Conservation (phyloP, 352 stramenopile species). For the Phytophthora sojae region DNA sequence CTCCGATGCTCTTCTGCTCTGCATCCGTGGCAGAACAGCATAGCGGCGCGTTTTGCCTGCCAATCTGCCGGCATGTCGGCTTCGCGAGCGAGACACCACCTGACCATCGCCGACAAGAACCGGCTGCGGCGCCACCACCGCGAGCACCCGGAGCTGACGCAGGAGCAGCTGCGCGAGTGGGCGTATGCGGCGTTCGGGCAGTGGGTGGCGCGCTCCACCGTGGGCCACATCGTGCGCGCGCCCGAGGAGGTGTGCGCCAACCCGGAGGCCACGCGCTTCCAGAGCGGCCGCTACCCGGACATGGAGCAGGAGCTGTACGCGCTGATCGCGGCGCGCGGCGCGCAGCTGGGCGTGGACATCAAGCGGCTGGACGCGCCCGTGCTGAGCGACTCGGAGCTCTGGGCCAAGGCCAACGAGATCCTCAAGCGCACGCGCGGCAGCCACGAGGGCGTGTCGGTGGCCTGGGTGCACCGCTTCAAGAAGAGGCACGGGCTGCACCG, state of each 20-base stretch:
- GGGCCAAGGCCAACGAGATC: conserved; percentile 45
- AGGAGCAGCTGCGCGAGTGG: conserved; percentile 49
- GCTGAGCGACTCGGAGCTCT: conserved; percentile 36
- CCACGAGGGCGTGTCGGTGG: conserved; percentile 35
- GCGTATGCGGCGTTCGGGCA: conserved; percentile 36
- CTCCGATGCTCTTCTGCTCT: too few species aligned
- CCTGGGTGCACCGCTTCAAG: conserved; percentile 50
- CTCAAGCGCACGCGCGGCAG: conserved; percentile 33
- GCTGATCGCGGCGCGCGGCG: conserved; percentile 6
- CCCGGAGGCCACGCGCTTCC: conserved; percentile 39
- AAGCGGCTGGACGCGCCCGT: conserved; percentile 7
- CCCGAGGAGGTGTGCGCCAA: conserved; percentile 41
- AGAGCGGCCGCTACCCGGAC: conserved; percentile 46
- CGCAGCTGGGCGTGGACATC: conserved; percentile 11
- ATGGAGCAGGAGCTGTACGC: conserved; percentile 39
- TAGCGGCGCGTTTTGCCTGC: neutral
- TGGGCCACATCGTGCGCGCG: conserved; percentile 36
- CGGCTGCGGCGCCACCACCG: conserved; percentile 30
- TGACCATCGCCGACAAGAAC: conserved; percentile 53
- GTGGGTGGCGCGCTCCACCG: conserved; percentile 43
- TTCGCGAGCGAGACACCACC: neutral
- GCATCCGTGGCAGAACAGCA: neutral
- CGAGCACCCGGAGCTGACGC: conserved; percentile 36
- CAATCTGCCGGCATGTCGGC: neutral
- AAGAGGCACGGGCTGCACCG: conserved; percentile 42